Percentiles rank a stretch among this genome's conserved stretches.
Conservation (phyloP, 345 rosid species). For the Acer yangbiense region DNA sequence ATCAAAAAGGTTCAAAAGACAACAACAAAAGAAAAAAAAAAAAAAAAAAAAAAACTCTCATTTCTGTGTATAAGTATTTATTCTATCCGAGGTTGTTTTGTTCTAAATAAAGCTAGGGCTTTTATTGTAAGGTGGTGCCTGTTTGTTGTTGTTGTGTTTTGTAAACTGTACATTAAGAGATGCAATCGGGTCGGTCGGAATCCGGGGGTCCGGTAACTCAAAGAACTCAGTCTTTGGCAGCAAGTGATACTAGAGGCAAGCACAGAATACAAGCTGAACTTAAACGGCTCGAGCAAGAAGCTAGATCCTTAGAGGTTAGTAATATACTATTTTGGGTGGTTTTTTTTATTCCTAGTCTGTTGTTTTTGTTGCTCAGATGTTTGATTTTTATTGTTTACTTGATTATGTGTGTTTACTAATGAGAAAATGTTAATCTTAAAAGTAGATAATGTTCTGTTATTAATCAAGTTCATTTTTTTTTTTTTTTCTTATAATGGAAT, state of each 20-base stretch:
- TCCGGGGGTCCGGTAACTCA: constrained; percentile 48
- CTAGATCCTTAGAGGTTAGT: constrained; percentile 68
- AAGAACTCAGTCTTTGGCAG: constrained; percentile 32
- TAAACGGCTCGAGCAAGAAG: constrained; percentile 81
- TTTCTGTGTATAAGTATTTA: not conserved
- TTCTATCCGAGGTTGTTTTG: not conserved
- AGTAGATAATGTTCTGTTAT: not conserved
- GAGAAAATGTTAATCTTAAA: constrained; percentile 1
- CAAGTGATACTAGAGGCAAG: constrained; percentile 66
- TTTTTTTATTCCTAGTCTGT: not conserved
- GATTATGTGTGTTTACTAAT: not conserved
- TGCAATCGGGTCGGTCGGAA: constrained; percentile 62
- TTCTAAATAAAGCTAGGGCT: constrained; percentile 15
- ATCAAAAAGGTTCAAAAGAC: not conserved
- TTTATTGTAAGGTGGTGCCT: not conserved
- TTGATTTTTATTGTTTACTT: constrained; percentile 2
- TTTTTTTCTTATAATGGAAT: too few relatives aligned
- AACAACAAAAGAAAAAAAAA: too few relatives aligned
- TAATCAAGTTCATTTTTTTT: not conserved
- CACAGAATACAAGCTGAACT: constrained; percentile 79
- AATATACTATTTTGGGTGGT: not conserved
- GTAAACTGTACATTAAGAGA: constrained; percentile 21
- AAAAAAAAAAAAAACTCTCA: not conserved
- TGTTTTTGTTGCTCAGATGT: not conserved
- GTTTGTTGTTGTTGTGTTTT: constrained; percentile 9